Conservation (phyloP, 441 rosid genomes). For the Pelargonium citronellum region DNA sequence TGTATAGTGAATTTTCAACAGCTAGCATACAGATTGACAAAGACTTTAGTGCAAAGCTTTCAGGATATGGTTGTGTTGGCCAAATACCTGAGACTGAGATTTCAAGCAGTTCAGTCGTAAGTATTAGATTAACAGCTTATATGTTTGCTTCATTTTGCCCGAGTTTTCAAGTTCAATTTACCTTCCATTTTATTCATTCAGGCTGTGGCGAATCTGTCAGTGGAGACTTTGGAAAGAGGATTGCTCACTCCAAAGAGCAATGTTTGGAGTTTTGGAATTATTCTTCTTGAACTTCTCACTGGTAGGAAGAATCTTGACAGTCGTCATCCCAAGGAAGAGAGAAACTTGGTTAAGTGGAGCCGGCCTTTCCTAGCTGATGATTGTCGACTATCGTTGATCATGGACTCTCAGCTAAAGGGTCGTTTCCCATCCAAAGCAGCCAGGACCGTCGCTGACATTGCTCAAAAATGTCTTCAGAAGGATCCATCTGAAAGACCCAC, state of each 20-base stretch:
- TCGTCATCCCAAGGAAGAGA: constrained; percentile 78
- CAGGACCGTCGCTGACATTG: constrained; percentile 74
- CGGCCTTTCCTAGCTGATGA: constrained; percentile 80
- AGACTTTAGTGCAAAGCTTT: constrained; percentile 93
- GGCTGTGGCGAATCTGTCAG: constrained; percentile 78
- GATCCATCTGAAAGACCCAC: constrained; percentile 91
- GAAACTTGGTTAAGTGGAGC: constrained; percentile 88
- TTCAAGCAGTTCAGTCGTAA: constrained; percentile 38
- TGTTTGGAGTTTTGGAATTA: constrained; percentile 92
- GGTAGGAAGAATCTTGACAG: constrained; percentile 82
- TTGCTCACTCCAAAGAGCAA: constrained; percentile 91
- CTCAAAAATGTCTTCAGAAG: constrained; percentile 74
- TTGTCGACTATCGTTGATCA: constrained; percentile 69
- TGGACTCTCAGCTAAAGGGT: constrained; percentile 92
- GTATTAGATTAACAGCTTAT: background rate
- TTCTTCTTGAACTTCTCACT: constrained; percentile 82
- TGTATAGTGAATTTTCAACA: constrained; percentile 89
- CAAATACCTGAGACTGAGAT: constrained; percentile 68
- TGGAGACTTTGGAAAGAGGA: constrained; percentile 89
- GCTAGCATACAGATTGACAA: constrained; percentile 88
- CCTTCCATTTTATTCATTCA: constrained; percentile 18
- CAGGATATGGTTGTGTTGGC: constrained; percentile 89
- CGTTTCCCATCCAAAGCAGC: constrained; percentile 83
- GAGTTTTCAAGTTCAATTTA: background rate
- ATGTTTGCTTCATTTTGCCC: background rate